Conservation (phyloP, 805 yeast species). For the Isabelozyma pseudorhagii region DNA sequence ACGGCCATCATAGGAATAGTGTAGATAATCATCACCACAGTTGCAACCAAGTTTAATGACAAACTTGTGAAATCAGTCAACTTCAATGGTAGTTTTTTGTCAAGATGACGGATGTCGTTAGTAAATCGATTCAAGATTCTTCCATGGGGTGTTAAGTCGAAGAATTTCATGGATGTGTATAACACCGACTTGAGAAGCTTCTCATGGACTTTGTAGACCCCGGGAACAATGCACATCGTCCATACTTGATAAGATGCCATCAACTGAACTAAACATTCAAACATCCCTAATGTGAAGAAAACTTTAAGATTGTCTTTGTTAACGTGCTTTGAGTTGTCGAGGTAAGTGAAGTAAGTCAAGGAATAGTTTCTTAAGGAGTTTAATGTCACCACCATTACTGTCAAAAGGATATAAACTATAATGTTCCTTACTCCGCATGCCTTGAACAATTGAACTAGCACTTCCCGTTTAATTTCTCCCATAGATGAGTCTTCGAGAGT, state of each 20-base stretch:
- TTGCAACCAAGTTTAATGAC: constrained; percentile 13
- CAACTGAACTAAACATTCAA: not conserved
- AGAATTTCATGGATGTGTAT: constrained; percentile 26
- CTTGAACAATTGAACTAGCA: not conserved
- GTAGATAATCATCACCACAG: constrained; percentile 19
- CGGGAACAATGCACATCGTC: constrained; percentile 16
- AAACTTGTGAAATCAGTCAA: constrained; percentile 14
- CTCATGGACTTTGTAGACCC: constrained; percentile 21
- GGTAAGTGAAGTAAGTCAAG: not conserved
- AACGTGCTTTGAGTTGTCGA: not conserved
- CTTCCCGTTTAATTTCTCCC: not conserved
- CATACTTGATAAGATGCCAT: constrained; percentile 8
- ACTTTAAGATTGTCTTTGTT: not conserved
- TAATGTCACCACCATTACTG: not conserved
- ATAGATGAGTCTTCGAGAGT: not conserved
- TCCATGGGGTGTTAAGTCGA: constrained; percentile 28
- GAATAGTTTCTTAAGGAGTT: not conserved
- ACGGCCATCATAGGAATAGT: constrained; percentile 22
- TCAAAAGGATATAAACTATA: not conserved
- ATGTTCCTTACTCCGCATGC: constrained; percentile 3
- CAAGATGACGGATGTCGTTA: constrained; percentile 22
- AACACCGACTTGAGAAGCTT: constrained; percentile 22
- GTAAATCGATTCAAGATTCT: constrained; percentile 27
- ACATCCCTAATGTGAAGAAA: not conserved
- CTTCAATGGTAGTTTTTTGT: constrained; percentile 17